Percentiles rank a stretch among this genome's conserved stretches.
These are phyloP conservation scores for Rhodotorula kratochvilovae DNA, from an alignment of 768 basidiomycete species.

Conservation along the genomic window DNA sequence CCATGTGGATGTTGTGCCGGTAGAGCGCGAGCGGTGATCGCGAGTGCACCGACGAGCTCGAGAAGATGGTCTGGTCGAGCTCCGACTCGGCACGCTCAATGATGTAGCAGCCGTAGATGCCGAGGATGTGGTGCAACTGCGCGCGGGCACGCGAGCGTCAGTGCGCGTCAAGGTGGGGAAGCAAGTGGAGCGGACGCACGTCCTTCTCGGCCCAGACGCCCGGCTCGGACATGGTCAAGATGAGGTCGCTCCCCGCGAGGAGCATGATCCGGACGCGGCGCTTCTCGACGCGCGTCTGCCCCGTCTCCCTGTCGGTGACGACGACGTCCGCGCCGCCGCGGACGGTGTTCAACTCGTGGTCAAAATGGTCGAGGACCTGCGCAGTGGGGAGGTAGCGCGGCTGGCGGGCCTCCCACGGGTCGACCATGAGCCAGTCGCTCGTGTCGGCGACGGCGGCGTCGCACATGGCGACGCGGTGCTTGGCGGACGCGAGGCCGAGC, in stretches of 20 bases:
- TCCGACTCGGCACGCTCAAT: constrained; percentile 89
- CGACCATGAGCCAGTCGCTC: constrained; percentile 91
- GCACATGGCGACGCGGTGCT: constrained; percentile 70
- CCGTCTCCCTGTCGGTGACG: constrained; percentile 18
- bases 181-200: constrained; percentile 56
- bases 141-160: not conserved
- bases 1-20: constrained; percentile 53
- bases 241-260: constrained; percentile 94
- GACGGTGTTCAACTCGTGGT: constrained; percentile 83
- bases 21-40: constrained; percentile 52
- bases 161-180: constrained; percentile 2
- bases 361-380: constrained; percentile 93
- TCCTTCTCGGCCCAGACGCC: constrained; percentile 95
- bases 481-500: constrained; percentile 78
- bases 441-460: constrained; percentile 81
- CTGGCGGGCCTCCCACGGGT: constrained; percentile 95
- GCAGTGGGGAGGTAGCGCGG: constrained; percentile 86
- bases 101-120: constrained; percentile 88
- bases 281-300: constrained; percentile 53
- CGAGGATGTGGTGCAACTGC: constrained; percentile 91
- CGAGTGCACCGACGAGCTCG: constrained; percentile 43
- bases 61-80: constrained; percentile 51
- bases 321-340: constrained; percentile 55
- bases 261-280: constrained; percentile 81
- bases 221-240: constrained; percentile 95